Evolutionary conservation across 768 basidiomycete genomes (phyloP).

Genomic region (Cystobasidiopsis lactophilus): DNA sequence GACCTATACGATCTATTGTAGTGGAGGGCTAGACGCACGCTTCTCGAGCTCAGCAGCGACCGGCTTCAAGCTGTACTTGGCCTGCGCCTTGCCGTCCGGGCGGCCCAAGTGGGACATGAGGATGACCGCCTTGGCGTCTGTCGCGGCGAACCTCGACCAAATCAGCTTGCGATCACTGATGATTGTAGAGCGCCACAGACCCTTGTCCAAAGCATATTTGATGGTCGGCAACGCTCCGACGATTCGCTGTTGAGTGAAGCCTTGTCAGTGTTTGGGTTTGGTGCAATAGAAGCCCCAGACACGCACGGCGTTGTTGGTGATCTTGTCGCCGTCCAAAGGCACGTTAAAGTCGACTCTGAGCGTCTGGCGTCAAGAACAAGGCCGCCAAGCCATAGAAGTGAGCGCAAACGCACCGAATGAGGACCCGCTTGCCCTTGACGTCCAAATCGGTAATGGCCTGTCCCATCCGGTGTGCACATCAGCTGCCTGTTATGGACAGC

Average conservation of each 20-base stretch:
- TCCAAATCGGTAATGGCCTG: constrained; percentile 60
- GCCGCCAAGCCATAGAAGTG: not conserved
- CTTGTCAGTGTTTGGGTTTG: not conserved
- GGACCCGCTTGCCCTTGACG: constrained; percentile 66
- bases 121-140: constrained; percentile 45
- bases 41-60: constrained; percentile 59
- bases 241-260: constrained; percentile 51
- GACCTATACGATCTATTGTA: not conserved
- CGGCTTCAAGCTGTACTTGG: constrained; percentile 75
- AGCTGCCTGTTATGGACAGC: too few species aligned
- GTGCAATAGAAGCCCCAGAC: constrained; percentile 8
- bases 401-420: constrained; percentile 37
- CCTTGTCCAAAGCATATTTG: constrained; percentile 69
- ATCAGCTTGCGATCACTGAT: not conserved
- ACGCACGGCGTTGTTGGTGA: constrained; percentile 89
- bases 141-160: constrained; percentile 2
- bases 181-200: constrained; percentile 25
- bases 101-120: constrained; percentile 98
- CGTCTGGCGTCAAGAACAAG: not conserved
- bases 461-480: too few species aligned
- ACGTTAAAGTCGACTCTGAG: constrained; percentile 71
- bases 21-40: constrained; percentile 22
- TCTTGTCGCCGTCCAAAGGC: constrained; percentile 59
- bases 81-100: constrained; percentile 72
- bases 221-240: constrained; percentile 90